Base-by-base conservation (phyloP, 2,329 filamentous ascomycete species). In the Didymella arachidicola region DNA sequence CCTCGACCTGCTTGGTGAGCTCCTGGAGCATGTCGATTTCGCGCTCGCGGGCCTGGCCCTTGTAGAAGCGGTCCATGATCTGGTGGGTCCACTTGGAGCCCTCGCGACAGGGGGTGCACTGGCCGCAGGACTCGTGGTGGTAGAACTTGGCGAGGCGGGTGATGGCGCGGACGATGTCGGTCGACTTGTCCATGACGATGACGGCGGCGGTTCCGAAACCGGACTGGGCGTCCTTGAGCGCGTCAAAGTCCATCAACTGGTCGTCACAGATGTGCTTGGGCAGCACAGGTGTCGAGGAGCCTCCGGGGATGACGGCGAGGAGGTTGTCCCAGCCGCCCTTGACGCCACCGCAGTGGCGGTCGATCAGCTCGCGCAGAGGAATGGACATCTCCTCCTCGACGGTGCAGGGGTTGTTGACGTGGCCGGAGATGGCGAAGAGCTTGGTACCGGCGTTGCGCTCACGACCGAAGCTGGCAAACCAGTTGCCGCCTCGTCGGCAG, bases 341-440 rank as follows among this genome's bases (percentile, higher is more conserved):
- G 51, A 99, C 95, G 79, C 95, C 95, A 77, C 95, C 95, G 77
- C 95, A 98, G 86, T 99, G 95, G 83, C 92, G 95, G 64, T 99
- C 95, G 72, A 99, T 98, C 64, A 99, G 87, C 80, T 99, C 95
- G 43, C 91, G 89, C 60, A 99, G 87, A 42, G 95, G 90, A 69
- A 99, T 99, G 51, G 92, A 96, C 95, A 99, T 99, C 82, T 99
- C 95, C 82, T 99, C 95, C 80, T 99, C 95, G 61, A 99, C 95
- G 1, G 95, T 98, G 79, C 87, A 92, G 53, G 95, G 95, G 83
- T 98, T 96, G 86, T 99, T 99, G 82, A 99, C 95, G 79, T 98
- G 92, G 27, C 95, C 95, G 53, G 94, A 98, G 77, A 99, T 98
- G 79, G 93, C 97, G 84, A 90, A 99, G 41, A 99, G 90, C 85